Base-by-base conservation (phyloP, 192 early-diverging fungal species). In the Podila minutissima region DNA sequence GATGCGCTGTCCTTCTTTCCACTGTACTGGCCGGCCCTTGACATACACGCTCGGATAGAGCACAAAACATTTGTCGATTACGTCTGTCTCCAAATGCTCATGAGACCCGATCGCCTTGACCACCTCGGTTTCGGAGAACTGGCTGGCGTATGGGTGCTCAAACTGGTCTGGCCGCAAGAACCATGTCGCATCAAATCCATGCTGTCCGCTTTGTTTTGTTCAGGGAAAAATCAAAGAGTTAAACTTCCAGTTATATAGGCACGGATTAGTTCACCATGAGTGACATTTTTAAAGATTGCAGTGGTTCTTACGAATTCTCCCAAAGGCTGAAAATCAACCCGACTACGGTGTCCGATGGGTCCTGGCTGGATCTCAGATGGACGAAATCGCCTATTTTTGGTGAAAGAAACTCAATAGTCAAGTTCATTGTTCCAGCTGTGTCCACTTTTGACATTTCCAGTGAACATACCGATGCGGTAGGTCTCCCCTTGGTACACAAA, bases 401-500 rank as follows among this genome's bases (percentile, higher is more conserved):
- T 9, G 19, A 17, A 46, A 11, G 20, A 26, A 20, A 57, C 15
- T n/a, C 3, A 3, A 58, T 5, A 19, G 46, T 59, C 28, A 12
- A 37, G 50, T 67, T n/a, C 11, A 11, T 3, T 46, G 7, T 4
- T 46, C 41, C 15, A 46, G 32, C 7, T 26, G 24, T 12, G 46
- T 29, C 13, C 0, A 46, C 6, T 31, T 15, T 24, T 26, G 22
- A 57, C 5, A 10, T n/a, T 1, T 35, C 19, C 24, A 26, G 7
- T n/a, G 37, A 33, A 51, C 35, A 28, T 72, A 79, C 75, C 75
- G 26, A 79, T 55, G 62, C 62, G 67, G 15, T 73, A 81, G 7
- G 62, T 73, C 0, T 58, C 66, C 11, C 77, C 77, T 28, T 65
- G 20, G 7, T 65, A 32, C 12, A 32, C 38, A 50, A 81, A 50